Base-by-base conservation (phyloP, 108 stramenopile species). In the Fragilaria crotonensis region DNA sequence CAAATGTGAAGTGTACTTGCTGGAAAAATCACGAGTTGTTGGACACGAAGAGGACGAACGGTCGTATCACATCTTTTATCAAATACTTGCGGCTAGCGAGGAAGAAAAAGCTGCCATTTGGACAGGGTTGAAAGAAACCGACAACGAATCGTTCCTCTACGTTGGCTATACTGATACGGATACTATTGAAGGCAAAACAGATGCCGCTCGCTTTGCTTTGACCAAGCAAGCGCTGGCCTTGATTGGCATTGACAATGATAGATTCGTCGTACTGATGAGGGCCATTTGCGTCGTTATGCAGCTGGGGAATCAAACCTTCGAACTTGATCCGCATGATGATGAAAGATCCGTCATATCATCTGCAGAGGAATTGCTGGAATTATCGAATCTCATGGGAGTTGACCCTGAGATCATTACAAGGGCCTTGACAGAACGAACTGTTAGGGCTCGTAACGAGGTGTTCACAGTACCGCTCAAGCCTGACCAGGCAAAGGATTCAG, bases 1-100 rank as follows among this genome's bases (percentile, higher is more conserved):
- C 30, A 87, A 73, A 62, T 84, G 84, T 64, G 81, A 80, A 45
- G 84, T 84, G 2, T 99, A 98, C 66, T 77, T 99, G 25, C 75
- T 99, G 17, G 99, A 99, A 73, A 99, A 99, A 73, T 80, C 77
- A 44, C 79, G 99, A 27, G 94, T 99, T 32, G 93, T 90, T 3
- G 57, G 75, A 23, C 97, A 97, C 66, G 81, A 94, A 33, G 76
- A 90, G 57, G 93, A 90, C 0, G 99, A 99, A 72, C 63, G 99
- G 30, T 98, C 97, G 57, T 99, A 94, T 76, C 99, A 99, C 67
- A 88, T 98, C 19, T 99, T 99, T 60, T 99, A 99, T 73, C 96
- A 98, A 75, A 63, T 98, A 14, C 58, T 95, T n/a, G 89, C 90
- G 17, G 94, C 94, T 36, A 79, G 83, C 9, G 84, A 87, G 36